Evolutionary conservation across 2,329 filamentous ascomycete genomes (phyloP), one percentile per base, ranked within the genome.

Genomic region (Incumbomyces delicatus): DNA sequence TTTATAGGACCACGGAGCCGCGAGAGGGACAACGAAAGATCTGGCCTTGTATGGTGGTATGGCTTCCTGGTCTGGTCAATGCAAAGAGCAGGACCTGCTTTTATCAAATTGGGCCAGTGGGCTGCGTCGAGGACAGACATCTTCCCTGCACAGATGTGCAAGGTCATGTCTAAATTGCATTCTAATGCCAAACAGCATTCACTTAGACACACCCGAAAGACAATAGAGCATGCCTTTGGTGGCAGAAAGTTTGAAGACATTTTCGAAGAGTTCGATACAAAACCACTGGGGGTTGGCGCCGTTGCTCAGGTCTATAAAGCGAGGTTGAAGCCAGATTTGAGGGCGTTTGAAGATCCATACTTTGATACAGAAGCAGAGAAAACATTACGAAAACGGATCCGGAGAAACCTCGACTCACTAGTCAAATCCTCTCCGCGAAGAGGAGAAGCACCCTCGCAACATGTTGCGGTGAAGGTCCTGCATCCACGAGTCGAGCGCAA

Each of bases 91-190:
- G 92, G 92, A 0, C 89, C 92, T 37, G 88, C 92, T 0, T 98
- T 98, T 61, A 98, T 98, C 69, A 98, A 98, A 81, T 78, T 98
- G 46, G 92, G 92, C 13, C 92, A 98, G 80, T 98, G 92, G 92
- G 92, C 92, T 14, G 92, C 92, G 2, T 96, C 92, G 4, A 77
- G 92, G 62, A 86, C 89, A 35, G 92, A 98, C 66, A 95, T 98
- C 60, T 98, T 98, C 62, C 92, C 92, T 1, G 84, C 77, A 17
- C 82, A 95, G 64, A 80, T 98, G 77, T 98, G 92, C 67, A 78
- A 78, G 36, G 81, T 89, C 62, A 92, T 98, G 90, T 94, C 89
- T 1, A 85, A 88, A 51, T 75, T 98, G 38, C 92, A 98, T 67
- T 95, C 92, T 1, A 81, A 96, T 62, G 90, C 92, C 1, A 89